Evolutionary conservation across 2,329 filamentous ascomycete species (phyloP).

Genomic region (Aureobasidium sp.): DNA sequence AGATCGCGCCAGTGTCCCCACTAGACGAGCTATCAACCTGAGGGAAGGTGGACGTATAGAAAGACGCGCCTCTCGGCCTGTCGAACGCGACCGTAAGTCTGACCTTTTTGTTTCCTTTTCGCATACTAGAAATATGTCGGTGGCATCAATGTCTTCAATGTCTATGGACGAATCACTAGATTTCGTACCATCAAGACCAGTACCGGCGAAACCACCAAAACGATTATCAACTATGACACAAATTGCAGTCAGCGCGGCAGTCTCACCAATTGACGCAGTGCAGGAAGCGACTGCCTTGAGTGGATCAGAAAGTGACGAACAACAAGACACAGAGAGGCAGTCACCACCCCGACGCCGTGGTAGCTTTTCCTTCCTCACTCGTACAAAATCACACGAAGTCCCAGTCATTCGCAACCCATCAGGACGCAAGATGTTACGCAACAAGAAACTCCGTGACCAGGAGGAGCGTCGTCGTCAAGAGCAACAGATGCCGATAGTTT

Average conservation of each 20-base stretch:
- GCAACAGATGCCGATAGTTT: constrained; percentile 44
- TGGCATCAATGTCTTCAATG: constrained; percentile 5
- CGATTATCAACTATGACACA: background rate
- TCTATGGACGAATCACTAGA: constrained; percentile 3
- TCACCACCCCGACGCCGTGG: constrained; percentile 11
- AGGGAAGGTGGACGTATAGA: background rate
- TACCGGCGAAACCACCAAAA: constrained; percentile 3
- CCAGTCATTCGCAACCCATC: constrained; percentile 13
- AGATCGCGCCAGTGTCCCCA: background rate
- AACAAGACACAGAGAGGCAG: background rate
- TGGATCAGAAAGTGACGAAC: constrained; percentile 9
- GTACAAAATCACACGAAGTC: constrained; percentile 18
- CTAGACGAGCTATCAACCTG: background rate
- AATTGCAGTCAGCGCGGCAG: constrained; percentile 2
- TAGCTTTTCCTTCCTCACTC: constrained; percentile 18
- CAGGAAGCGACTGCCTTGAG: constrained; percentile 9
- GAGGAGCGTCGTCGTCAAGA: constrained; percentile 50
- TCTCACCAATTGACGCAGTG: background rate
- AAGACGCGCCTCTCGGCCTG: background rate
- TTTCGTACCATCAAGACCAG: constrained; percentile 3
- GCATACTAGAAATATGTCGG: background rate
- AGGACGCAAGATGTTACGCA: constrained; percentile 26
- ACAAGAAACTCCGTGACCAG: constrained; percentile 37
- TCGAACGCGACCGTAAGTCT: background rate
- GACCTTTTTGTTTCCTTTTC: background rate